Percentiles rank a stretch among this genome's conserved stretches.
Evolutionary conservation across 2,329 filamentous ascomycete genomes (phyloP).

Genomic region (Hypomyces perniciosus): DNA sequence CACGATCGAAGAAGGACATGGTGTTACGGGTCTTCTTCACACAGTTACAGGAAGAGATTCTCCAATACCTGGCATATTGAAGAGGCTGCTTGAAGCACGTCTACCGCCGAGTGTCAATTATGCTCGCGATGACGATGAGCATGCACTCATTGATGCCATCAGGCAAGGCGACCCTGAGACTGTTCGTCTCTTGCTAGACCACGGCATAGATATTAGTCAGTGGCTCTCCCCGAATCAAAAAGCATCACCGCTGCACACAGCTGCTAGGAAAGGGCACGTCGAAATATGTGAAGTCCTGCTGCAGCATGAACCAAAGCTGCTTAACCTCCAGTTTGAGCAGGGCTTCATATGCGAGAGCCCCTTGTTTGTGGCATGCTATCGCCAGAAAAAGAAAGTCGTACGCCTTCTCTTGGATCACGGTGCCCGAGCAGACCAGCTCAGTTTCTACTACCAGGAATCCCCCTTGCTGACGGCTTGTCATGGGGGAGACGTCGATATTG

Average conservation of each 20-base stretch:
- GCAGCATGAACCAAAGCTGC: slow-evolving; percentile 16
- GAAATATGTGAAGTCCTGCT: slow-evolving; percentile 15
- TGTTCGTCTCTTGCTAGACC: slow-evolving; percentile 14
- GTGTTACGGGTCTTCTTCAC: slow-evolving; percentile 10
- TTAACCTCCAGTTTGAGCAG: slow-evolving; percentile 14
- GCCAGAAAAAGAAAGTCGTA: slow-evolving; percentile 10
- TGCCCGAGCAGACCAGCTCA: slow-evolving; percentile 11
- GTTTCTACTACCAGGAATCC: slow-evolving; percentile 14
- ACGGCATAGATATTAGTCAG: slow-evolving; percentile 16
- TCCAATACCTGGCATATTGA: slow-evolving; percentile 9
- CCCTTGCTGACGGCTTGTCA: slow-evolving; percentile 17
- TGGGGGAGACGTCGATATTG: slow-evolving; percentile 10
- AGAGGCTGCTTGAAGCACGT: slow-evolving; percentile 14
- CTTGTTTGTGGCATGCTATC: slow-evolving; percentile 14
- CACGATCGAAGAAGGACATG: slow-evolving; percentile 18
- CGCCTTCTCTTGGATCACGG: slow-evolving; percentile 18
- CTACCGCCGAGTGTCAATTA: slow-evolving; percentile 16
- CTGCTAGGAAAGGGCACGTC: slow-evolving; percentile 12
- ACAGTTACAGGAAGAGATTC: slow-evolving; percentile 6
- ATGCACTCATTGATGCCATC: slow-evolving; percentile 12
- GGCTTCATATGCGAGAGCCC: slow-evolving; percentile 15
- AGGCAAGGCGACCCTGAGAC: slow-evolving; percentile 10
- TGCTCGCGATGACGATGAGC: slow-evolving; percentile 2
- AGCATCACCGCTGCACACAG: slow-evolving; percentile 16
- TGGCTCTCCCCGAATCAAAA: slow-evolving; percentile 6